Base-by-base conservation (phyloP, 768 basidiomycete genomes). In the Ramaria sp. region DNA sequence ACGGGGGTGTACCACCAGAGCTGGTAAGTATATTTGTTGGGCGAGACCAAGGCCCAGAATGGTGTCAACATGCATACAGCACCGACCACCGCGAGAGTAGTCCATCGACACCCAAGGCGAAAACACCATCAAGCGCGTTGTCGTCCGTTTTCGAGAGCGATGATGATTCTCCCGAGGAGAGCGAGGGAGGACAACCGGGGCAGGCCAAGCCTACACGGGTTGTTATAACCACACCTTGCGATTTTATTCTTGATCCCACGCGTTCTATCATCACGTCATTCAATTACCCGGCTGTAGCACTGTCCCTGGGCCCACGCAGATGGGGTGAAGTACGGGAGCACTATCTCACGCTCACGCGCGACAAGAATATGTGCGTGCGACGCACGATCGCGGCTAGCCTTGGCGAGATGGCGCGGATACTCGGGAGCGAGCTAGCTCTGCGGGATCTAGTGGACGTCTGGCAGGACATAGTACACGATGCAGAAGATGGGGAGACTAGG, bases 281-380 rank as follows among this genome's bases (percentile, higher is more conserved):
- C 69, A 91, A 96, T 69, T 87, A 88, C 63, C 95, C 95, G 22
- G 94, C 92, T 5, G 88, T 97, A 7, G 80, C 83, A 3, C 74
- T 92, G 5, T 87, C 92, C 0, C 72, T 96, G 25, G 95, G 95
- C 3, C 69, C 70, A 12, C 67, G 69, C 1, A 77, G 88, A 43
- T 98, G 95, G 95, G 60, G 57, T 56, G 78, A 84, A 55, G 68
- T 98, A 22, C 78, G 85, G 18, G 74, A 76, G 3, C 69, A 79
- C 42, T 94, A 94, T 69, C 66, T 77, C 18, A 69, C 75, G 8
- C 73, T 98, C 16, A 75, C 85, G 25, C 67, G 73, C n/a, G 77
- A 82, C 62, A 71, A 70, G 16, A 74, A 75, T 7, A 65, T 72
- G 38, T 83, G 84, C 57, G 83, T 95, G 22, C 78, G 82, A 22